Evolutionary conservation across 768 basidiomycete genomes (phyloP).

Genomic region (Boletellus sp.): DNA sequence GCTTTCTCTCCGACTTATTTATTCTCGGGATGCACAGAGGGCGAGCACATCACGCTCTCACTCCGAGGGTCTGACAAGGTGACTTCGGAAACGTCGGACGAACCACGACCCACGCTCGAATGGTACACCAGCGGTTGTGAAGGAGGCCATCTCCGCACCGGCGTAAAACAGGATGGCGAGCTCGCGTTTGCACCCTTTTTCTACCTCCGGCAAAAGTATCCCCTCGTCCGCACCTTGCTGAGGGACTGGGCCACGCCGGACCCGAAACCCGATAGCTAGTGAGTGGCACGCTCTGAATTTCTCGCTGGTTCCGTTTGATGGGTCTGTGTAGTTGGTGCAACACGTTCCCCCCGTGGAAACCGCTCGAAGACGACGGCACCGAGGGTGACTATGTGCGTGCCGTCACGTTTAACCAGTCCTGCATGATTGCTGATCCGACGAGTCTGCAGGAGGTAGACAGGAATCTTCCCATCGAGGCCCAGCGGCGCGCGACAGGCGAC

Average conservation of each 20-base stretch:
- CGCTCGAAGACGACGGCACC: slow-evolving; percentile 8
- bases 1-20: no score
- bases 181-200: slow-evolving; percentile 5
- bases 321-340: slow-evolving; percentile 6
- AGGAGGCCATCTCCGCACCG: not conserved
- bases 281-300: not conserved
- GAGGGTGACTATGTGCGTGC: slow-evolving; percentile 1
- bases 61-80: slow-evolving; percentile 3
- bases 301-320: no score
- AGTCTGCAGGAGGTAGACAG: not conserved
- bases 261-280: slow-evolving; percentile 11
- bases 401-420: not conserved
- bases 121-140: slow-evolving; percentile 8
- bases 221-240: slow-evolving; percentile 7
- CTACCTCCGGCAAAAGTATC: slow-evolving; percentile 9
- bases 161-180: not conserved
- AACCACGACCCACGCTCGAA: not conserved
- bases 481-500: not conserved
- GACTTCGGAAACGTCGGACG: not conserved
- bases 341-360: slow-evolving; percentile 11
- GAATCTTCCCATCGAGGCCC: not conserved
- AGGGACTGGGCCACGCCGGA: slow-evolving; percentile 9
- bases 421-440: no score
- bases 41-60: slow-evolving; percentile 9
- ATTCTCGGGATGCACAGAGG: not conserved